Conservation (phyloP, 345 rosid species). For the Heritiera littoralis region DNA sequence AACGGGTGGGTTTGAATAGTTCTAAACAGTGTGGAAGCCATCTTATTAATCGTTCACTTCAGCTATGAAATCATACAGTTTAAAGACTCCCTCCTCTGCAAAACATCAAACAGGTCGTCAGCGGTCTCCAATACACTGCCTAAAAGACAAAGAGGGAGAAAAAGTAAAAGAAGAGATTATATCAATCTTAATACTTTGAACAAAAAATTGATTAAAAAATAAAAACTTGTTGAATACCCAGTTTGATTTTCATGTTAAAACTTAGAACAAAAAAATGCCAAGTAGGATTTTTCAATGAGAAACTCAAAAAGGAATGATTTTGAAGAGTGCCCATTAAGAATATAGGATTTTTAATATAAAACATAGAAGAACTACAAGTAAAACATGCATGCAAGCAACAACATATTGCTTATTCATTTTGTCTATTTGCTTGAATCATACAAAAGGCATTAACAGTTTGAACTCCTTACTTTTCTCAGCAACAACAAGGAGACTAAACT, state of each 20-base stretch:
- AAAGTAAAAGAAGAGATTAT: background rate
- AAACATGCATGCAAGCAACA: background rate
- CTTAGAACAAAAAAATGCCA: background rate
- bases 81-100: constrained; percentile 27
- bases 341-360: background rate
- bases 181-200: background rate
- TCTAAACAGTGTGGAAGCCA: constrained; percentile 64
- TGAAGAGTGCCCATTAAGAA: background rate
- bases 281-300: background rate
- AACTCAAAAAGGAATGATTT: background rate
- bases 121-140: constrained; percentile 21
- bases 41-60: constrained; percentile 23
- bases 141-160: no score
- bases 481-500: background rate
- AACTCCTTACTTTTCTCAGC: constrained; percentile 5
- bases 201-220: background rate
- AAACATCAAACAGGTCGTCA: constrained; percentile 35
- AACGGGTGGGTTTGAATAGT: constrained; percentile 54
- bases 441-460: background rate
- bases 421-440: background rate
- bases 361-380: background rate
- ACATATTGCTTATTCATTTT: background rate
- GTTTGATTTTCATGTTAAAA: background rate
- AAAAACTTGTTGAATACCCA: constrained; percentile 6
- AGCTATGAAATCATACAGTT: constrained; percentile 7